phyloP scores from a whole-genome alignment of 228 moss, liverwort and hornwort genomes.

The Sphagnum magellanicum region DNA sequence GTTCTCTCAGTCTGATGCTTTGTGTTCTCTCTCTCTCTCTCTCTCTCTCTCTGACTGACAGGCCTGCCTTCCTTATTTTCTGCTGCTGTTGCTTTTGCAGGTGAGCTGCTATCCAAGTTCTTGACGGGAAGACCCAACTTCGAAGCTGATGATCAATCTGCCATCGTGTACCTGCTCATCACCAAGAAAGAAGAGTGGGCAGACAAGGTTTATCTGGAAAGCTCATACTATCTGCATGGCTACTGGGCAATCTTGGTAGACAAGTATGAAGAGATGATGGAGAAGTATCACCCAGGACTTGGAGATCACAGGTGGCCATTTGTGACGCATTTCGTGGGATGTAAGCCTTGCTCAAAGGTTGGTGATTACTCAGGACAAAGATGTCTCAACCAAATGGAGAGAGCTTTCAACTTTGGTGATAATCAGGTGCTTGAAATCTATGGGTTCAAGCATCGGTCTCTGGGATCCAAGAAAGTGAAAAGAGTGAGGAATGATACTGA shows the following conservation, averaged over 20 bases:
- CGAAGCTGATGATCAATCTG: conserved; percentile 41
- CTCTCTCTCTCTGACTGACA: too few relatives aligned
- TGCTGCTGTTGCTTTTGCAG: conserved; percentile 3
- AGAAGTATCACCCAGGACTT: conserved; percentile 23
- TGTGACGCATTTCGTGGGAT: conserved; percentile 37
- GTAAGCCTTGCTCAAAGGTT: conserved; percentile 31
- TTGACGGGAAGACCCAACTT: conserved; percentile 20
- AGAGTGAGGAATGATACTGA: conserved; percentile 21
- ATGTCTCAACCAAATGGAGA: conserved; percentile 35
- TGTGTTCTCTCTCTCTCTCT: too few relatives aligned
- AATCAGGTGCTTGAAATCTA: conserved; percentile 26
- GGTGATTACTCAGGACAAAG: conserved; percentile 24
- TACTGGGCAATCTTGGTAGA: conserved; percentile 35
- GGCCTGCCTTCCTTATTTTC: neutral
- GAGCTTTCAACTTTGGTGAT: conserved; percentile 36
- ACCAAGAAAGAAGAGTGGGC: conserved; percentile 23
- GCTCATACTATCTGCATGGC: conserved; percentile 30
- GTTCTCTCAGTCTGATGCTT: too few relatives aligned
- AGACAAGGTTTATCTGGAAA: conserved; percentile 23
- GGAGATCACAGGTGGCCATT: conserved; percentile 42
- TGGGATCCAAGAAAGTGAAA: conserved; percentile 24
- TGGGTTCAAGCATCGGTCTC: conserved; percentile 31
- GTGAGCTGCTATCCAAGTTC: conserved; percentile 27
- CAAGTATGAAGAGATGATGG: conserved; percentile 28
- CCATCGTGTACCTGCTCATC: conserved; percentile 28